A percentile compares a stretch with the other conserved stretches of the same genome.
Conservation (phyloP, 306 rosid species). For the Urtica urens region DNA sequence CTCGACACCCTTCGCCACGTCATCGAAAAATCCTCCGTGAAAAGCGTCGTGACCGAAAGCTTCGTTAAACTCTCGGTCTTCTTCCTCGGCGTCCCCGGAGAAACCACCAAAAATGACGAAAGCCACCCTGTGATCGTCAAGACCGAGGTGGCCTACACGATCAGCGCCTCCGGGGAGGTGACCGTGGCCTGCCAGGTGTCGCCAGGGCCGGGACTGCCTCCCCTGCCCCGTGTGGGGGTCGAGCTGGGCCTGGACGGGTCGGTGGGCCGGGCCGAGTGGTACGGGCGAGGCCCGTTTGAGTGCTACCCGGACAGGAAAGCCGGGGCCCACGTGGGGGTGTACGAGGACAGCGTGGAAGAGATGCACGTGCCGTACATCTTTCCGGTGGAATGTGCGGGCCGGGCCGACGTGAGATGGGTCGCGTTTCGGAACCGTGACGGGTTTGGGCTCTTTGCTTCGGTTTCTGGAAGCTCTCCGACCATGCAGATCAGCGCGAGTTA, state of each 20-base stretch:
- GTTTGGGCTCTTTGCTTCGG: constrained; percentile 77
- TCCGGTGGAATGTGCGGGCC: constrained; percentile 79
- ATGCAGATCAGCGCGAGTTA: constrained; percentile 92
- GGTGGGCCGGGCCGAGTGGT: constrained; percentile 56
- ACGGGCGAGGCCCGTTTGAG: constrained; percentile 94
- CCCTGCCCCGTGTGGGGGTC: constrained; percentile 88
- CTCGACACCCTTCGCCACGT: constrained; percentile 45
- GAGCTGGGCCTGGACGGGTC: constrained; percentile 59
- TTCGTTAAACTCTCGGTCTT: constrained; percentile 32
- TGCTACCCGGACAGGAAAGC: constrained; percentile 90
- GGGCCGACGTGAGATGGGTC: constrained; percentile 93
- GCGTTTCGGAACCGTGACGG: constrained; percentile 59
- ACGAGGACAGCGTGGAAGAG: constrained; percentile 48
- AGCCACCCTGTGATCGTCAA: constrained; percentile 28
- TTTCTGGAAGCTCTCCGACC: constrained; percentile 61
- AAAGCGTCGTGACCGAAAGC: constrained; percentile 23
- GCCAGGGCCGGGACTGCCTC: constrained; percentile 69
- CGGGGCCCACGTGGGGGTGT: constrained; percentile 67
- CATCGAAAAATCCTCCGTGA: constrained; percentile 48
- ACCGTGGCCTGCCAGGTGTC: constrained; percentile 48
- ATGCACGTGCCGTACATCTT: constrained; percentile 90
- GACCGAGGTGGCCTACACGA: constrained; percentile 44
- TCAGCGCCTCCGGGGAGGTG: constrained; percentile 70
- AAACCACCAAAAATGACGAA: constrained; percentile 22
- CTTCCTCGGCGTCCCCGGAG: constrained; percentile 42